Evolutionary conservation across 2,329 filamentous ascomycete genomes (phyloP).

Genomic region (Nemania abortiva): DNA sequence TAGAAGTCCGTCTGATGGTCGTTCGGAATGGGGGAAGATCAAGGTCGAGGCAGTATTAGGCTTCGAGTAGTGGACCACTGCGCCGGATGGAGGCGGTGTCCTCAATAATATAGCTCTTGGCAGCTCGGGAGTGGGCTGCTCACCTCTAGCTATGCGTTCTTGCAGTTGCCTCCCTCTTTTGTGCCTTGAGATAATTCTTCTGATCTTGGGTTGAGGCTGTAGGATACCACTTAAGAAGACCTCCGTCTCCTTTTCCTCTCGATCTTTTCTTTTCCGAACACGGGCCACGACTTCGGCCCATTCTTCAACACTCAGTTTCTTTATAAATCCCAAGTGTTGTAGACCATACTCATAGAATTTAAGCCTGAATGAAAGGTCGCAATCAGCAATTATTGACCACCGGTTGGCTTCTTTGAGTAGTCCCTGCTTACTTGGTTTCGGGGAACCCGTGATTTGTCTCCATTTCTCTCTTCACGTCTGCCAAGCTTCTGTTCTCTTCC

Average conservation of each 20-base stretch:
- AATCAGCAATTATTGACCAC: background rate
- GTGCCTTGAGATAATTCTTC: slow-evolving; percentile 9
- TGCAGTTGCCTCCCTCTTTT: slow-evolving; percentile 1
- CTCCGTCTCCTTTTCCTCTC: slow-evolving; percentile 14
- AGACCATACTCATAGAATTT: slow-evolving; percentile 19
- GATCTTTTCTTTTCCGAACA: slow-evolving; percentile 10
- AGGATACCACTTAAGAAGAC: slow-evolving; percentile 14
- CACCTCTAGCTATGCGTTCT: slow-evolving; percentile 6
- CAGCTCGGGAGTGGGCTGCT: background rate
- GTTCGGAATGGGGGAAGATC: background rate
- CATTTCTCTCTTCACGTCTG: slow-evolving; percentile 21
- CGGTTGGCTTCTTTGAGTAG: background rate
- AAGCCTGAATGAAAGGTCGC: background rate
- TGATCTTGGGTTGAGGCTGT: slow-evolving; percentile 5
- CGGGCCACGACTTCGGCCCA: slow-evolving; percentile 9
- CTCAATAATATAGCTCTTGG: too few relatives aligned
- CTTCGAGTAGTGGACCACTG: background rate
- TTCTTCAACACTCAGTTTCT: slow-evolving; percentile 18
- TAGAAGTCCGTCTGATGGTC: background rate
- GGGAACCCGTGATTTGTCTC: slow-evolving; percentile 5
- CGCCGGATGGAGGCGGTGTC: background rate
- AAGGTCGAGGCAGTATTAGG: background rate
- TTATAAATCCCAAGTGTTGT: background rate
- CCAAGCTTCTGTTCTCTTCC: slow-evolving; percentile 11
- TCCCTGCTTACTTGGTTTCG: slow-evolving; percentile 1